phyloP scores from a whole-genome alignment of 75 land plant species.

The Selaginella tamariscina region DNA sequence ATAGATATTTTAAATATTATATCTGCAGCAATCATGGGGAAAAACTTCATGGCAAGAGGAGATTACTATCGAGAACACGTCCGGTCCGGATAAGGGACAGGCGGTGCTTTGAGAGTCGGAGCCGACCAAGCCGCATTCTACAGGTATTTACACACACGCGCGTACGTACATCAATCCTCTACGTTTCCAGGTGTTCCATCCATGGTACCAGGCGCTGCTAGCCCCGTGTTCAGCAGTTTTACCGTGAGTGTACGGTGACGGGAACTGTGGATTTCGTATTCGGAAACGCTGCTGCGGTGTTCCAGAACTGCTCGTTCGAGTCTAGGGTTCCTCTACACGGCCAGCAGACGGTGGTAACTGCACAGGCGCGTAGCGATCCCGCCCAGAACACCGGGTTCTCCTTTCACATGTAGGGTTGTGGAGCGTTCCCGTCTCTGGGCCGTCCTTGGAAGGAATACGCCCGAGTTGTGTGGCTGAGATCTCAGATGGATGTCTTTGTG shows the following conservation, averaged over 20 bases:
- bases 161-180: too few species aligned
- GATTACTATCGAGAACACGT: background rate
- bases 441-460: background rate
- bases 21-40: background rate
- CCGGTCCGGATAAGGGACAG: background rate
- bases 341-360: background rate
- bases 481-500: background rate
- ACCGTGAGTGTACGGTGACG: background rate
- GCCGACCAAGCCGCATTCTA: background rate
- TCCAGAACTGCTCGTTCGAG: background rate
- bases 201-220: background rate
- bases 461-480: background rate
- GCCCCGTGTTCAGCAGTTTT: background rate
- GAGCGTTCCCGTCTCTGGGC: background rate
- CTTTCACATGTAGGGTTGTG: background rate
- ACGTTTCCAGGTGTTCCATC: background rate
- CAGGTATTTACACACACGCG: too few species aligned
- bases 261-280: background rate
- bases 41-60: background rate
- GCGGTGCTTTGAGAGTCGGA: background rate
- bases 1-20: too few species aligned
- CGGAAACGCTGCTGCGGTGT: background rate
- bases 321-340: background rate
- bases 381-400: background rate
- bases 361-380: background rate